Percentiles rank a stretch among this genome's conserved stretches.
phyloP scores from a whole-genome alignment of 2,329 filamentous ascomycete species.

The Coniochaeta ligniaria region DNA sequence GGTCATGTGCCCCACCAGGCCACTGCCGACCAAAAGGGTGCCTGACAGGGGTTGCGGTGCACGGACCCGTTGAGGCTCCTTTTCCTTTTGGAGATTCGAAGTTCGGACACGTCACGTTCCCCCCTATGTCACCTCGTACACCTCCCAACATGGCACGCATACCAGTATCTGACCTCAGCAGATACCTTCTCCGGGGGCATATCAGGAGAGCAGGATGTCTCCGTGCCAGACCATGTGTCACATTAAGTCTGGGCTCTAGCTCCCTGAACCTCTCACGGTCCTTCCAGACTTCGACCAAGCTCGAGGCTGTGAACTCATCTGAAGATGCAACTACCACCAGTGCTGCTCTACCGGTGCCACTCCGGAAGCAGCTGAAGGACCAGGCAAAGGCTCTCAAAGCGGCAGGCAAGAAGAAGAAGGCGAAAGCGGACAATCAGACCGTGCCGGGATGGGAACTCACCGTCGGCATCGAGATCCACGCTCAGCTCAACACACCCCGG shows the following conservation, averaged over 20 bases:
- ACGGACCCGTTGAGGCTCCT: neutral
- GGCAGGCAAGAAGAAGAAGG: constrained; percentile 34
- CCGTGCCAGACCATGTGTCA: neutral
- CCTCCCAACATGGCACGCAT: constrained; percentile 32
- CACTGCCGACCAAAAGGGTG: neutral
- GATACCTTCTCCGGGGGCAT: constrained; percentile 40
- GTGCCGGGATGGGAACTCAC: constrained; percentile 81
- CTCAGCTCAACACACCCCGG: constrained; percentile 79
- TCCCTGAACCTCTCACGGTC: neutral
- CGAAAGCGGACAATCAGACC: constrained; percentile 39
- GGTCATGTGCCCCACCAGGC: neutral
- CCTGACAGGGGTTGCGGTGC: neutral
- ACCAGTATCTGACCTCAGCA: constrained; percentile 34
- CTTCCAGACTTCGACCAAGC: neutral
- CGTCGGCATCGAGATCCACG: constrained; percentile 94
- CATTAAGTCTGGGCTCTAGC: neutral
- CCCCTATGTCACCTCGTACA: neutral
- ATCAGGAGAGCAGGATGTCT: constrained; percentile 33
- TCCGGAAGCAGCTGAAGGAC: constrained; percentile 68
- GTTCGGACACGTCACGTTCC: neutral
- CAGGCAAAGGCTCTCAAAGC: constrained; percentile 47
- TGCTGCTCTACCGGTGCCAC: constrained; percentile 31
- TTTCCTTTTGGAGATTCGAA: neutral
- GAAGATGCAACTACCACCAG: neutral
- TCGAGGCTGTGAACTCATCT: constrained; percentile 1